A percentile compares a stretch with the other conserved stretches of the same genome.
Conservation (phyloP, 2,329 filamentous ascomycete genomes). For the Chrysoporthe cubensis region DNA sequence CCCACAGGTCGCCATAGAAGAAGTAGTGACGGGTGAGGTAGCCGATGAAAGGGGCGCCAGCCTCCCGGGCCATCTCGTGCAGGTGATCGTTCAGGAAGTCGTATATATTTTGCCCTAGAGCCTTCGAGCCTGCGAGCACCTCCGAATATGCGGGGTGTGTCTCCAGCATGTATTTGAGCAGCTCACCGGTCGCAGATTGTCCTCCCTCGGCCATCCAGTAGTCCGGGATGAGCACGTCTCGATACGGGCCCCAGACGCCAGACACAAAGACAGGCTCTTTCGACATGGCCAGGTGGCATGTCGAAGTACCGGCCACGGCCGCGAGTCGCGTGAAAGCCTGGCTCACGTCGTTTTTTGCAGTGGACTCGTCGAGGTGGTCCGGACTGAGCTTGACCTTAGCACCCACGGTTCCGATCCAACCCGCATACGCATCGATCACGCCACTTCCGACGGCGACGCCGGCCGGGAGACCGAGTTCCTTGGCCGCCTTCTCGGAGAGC, state of each 20-base stretch:
- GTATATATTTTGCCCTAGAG: constrained; percentile 87
- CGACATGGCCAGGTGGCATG: constrained; percentile 96
- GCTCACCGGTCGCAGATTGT: constrained; percentile 92
- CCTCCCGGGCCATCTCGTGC: constrained; percentile 71
- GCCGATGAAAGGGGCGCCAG: constrained; percentile 74
- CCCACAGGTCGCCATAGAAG: constrained; percentile 98
- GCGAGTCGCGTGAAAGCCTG: constrained; percentile 93
- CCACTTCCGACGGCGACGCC: constrained; percentile 94
- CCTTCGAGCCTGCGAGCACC: constrained; percentile 77
- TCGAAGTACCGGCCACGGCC: constrained; percentile 94
- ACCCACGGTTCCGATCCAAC: constrained; percentile 98
- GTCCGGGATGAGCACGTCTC: constrained; percentile 86
- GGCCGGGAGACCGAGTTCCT: constrained; percentile 79
- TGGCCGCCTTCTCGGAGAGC: constrained; percentile 80
- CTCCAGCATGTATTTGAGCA: constrained; percentile 92
- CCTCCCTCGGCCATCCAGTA: constrained; percentile 98
- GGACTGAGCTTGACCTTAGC: constrained; percentile 81
- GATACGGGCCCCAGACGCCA: constrained; percentile 96
- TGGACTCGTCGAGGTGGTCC: constrained; percentile 68
- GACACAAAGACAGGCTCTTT: constrained; percentile 90
- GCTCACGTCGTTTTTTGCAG: constrained; percentile 80
- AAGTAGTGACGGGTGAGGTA: constrained; percentile 94
- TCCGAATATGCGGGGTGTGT: constrained; percentile 90
- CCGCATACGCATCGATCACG: constrained; percentile 97
- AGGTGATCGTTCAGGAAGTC: constrained; percentile 92